Conservation (phyloP, 768 basidiomycete genomes). For the Auricularia sp. region DNA sequence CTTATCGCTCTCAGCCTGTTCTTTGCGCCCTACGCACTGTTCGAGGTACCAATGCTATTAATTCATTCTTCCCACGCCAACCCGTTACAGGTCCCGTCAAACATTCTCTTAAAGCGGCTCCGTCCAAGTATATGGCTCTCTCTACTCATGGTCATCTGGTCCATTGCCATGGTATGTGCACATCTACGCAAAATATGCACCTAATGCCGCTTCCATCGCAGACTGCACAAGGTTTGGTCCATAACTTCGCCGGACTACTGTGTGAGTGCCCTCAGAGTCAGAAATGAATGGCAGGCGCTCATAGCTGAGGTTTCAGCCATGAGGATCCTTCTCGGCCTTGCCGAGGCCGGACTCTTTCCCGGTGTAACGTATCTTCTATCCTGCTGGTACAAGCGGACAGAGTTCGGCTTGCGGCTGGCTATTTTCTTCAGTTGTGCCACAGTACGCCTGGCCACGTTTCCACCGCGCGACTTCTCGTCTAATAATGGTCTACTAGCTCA, state of each 20-base stretch:
- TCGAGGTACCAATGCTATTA: constrained; percentile 3
- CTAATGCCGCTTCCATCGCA: background rate
- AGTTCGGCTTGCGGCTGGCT: constrained; percentile 61
- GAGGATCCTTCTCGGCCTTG: constrained; percentile 42
- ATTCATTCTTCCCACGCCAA: constrained; percentile 22
- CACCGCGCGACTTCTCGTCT: background rate
- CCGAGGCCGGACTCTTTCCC: constrained; percentile 43
- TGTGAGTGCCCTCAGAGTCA: constrained; percentile 32
- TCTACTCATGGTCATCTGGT: constrained; percentile 33
- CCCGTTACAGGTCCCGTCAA: constrained; percentile 44
- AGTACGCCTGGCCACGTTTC: background rate
- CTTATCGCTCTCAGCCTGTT: constrained; percentile 60
- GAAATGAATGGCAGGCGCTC: constrained; percentile 21
- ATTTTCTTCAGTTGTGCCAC: constrained; percentile 76
- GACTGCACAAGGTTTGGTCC: constrained; percentile 52
- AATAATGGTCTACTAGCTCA: background rate
- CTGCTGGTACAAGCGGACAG: constrained; percentile 71
- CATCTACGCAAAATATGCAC: background rate
- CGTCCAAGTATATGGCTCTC: constrained; percentile 58
- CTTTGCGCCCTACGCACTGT: constrained; percentile 47
- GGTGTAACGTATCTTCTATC: constrained; percentile 53
- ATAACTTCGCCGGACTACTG: constrained; percentile 56
- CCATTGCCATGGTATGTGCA: constrained; percentile 41
- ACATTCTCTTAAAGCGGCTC: constrained; percentile 46
- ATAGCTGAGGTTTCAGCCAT: constrained; percentile 24